Percentiles rank a stretch among this genome's conserved stretches.
Evolutionary conservation across 345 rosid genomes (phyloP).

Genomic region (Toxicodendron radicans): DNA sequence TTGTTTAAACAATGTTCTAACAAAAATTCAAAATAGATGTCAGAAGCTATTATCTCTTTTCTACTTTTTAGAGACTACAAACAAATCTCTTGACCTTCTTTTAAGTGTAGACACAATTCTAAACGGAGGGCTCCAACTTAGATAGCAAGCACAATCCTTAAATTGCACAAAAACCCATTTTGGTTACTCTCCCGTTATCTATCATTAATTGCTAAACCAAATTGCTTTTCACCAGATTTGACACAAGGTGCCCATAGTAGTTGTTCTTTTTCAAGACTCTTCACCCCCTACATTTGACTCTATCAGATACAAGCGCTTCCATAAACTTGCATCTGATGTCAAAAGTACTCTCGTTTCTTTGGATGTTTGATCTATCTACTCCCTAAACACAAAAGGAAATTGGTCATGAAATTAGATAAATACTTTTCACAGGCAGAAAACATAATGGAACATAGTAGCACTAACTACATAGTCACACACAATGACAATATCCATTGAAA

Average conservation of each 20-base stretch:
- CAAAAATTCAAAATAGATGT: neutral
- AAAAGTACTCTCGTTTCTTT: constrained; percentile 78
- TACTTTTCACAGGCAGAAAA: neutral
- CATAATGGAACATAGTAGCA: neutral
- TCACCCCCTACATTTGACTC: constrained; percentile 74
- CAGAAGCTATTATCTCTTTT: neutral
- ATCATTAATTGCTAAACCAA: neutral
- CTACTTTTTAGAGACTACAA: neutral
- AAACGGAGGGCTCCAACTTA: too few relatives aligned
- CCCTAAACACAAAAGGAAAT: constrained; percentile 39
- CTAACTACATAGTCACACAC: neutral
- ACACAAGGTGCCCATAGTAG: constrained; percentile 64
- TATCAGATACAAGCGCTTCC: constrained; percentile 71
- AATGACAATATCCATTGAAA: neutral
- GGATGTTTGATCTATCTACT: constrained; percentile 68
- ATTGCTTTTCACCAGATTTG: neutral
- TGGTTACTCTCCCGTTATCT: neutral
- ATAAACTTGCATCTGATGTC: constrained; percentile 79
- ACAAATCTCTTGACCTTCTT: neutral
- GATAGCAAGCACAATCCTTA: neutral
- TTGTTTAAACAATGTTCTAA: neutral
- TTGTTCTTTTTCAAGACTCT: constrained; percentile 91
- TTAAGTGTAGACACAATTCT: too few relatives aligned
- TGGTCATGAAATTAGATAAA: neutral
- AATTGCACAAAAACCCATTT: neutral